Conservation (phyloP, 2,329 filamentous ascomycete genomes). For the Bipolaris zeicola region DNA sequence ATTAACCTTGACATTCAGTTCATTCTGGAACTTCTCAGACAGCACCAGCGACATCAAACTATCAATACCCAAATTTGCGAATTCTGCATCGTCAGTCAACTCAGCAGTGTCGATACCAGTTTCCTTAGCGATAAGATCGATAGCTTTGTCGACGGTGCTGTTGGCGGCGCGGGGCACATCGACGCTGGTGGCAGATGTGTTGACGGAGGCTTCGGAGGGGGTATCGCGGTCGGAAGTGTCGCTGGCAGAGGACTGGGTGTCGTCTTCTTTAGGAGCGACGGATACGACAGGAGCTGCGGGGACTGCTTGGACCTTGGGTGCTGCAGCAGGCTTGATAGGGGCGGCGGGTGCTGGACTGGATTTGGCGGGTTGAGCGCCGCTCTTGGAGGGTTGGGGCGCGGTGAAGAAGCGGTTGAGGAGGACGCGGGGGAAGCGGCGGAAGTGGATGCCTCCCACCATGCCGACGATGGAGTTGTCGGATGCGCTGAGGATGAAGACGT, state of each 20-base stretch:
- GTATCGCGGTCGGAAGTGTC: neutral
- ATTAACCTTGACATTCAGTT: slow-evolving; percentile 22
- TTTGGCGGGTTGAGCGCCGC: neutral
- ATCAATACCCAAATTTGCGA: slow-evolving; percentile 37
- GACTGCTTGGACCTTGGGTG: neutral
- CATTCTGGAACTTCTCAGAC: slow-evolving; percentile 28
- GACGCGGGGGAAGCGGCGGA: slow-evolving; percentile 28
- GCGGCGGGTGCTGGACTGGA: neutral
- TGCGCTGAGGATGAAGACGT: slow-evolving; percentile 48
- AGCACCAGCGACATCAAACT: slow-evolving; percentile 32
- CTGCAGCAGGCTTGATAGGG: neutral
- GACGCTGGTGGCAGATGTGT: slow-evolving; percentile 3
- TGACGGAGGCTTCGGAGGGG: slow-evolving; percentile 1
- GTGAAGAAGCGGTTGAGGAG: slow-evolving; percentile 31
- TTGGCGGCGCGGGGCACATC: neutral
- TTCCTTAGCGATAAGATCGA: slow-evolving; percentile 30
- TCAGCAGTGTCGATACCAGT: slow-evolving; percentile 22
- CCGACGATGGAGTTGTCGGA: slow-evolving; percentile 39
- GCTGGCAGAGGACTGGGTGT: neutral
- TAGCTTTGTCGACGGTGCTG: slow-evolving; percentile 14
- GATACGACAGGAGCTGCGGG: no score
- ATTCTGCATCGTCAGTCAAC: slow-evolving; percentile 26
- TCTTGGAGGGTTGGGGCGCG: slow-evolving; percentile 15
- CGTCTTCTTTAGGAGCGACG: neutral
- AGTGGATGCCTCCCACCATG: slow-evolving; percentile 37